Evolutionary conservation across 176 grass and related monocot genomes (phyloP).

Genomic region (Luzula sylvatica): DNA sequence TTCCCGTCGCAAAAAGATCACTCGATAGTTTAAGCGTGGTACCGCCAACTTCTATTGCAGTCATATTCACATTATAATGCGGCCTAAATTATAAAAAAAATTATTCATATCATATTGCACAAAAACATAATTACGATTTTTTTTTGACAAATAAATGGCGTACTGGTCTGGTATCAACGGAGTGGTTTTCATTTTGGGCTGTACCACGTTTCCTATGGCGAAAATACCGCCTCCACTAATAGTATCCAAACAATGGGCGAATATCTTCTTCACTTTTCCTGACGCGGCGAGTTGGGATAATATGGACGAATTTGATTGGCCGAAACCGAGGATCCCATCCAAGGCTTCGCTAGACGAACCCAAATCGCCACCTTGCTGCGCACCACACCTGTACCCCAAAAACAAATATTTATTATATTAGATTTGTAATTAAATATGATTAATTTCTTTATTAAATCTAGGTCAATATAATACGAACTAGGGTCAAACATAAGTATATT

Average conservation of each 20-base stretch:
- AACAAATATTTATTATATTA: background rate
- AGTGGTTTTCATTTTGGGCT: slow-evolving; percentile 79
- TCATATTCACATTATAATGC: slow-evolving; percentile 89
- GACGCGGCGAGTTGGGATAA: slow-evolving; percentile 60
- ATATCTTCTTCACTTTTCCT: slow-evolving; percentile 74
- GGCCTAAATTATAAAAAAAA: slow-evolving; percentile 33
- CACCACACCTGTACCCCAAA: slow-evolving; percentile 46
- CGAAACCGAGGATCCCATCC: slow-evolving; percentile 93
- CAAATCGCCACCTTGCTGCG: slow-evolving; percentile 72
- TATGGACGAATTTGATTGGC: slow-evolving; percentile 70
- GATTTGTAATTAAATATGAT: too few species aligned
- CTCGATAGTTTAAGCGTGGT: slow-evolving; percentile 45
- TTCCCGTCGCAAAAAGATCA: slow-evolving; percentile 34
- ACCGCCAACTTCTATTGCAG: slow-evolving; percentile 60
- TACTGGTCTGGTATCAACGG: slow-evolving; percentile 62
- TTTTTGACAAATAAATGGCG: slow-evolving; percentile 20
- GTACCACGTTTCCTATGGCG: slow-evolving; percentile 79
- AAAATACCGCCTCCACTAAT: slow-evolving; percentile 79
- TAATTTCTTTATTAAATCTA: too few species aligned
- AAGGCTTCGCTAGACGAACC: slow-evolving; percentile 58
- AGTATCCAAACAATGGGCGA: slow-evolving; percentile 87
- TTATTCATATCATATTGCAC: background rate
- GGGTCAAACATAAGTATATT: background rate
- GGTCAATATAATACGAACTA: too few species aligned
- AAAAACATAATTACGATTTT: slow-evolving; percentile 6